Conservation (phyloP, 2,329 filamentous ascomycete species). For the Pseudocercospora macadamiae region DNA sequence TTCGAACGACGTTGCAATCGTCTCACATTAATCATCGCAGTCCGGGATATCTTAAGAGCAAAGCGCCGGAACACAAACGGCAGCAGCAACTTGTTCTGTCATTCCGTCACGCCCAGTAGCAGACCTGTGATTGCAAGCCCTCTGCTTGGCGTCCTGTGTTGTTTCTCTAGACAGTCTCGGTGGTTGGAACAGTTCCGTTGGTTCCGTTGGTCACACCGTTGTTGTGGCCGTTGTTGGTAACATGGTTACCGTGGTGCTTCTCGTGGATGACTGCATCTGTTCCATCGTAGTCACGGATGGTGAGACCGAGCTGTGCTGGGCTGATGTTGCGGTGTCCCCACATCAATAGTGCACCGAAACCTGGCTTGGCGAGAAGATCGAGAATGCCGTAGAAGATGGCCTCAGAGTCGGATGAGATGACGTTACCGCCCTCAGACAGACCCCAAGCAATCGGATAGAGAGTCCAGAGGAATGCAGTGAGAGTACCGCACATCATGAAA, state of each 20-base stretch:
- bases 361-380: slow-evolving; percentile 66
- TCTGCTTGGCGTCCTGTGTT: no score
- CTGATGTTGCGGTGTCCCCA: slow-evolving; percentile 66
- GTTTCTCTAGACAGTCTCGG: not conserved
- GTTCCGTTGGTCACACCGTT: slow-evolving; percentile 29
- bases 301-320: slow-evolving; percentile 58
- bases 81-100: not conserved
- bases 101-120: no score
- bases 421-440: slow-evolving; percentile 64
- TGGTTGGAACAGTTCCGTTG: slow-evolving; percentile 27
- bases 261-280: slow-evolving; percentile 39
- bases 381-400: slow-evolving; percentile 70
- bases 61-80: not conserved
- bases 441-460: slow-evolving; percentile 68
- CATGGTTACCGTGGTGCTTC: slow-evolving; percentile 35
- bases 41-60: slow-evolving; percentile 5
- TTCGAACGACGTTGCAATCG: not conserved
- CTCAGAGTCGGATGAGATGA: slow-evolving; percentile 68
- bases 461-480: slow-evolving; percentile 65
- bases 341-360: slow-evolving; percentile 64
- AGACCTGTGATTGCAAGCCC: no score
- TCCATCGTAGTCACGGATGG: slow-evolving; percentile 52
- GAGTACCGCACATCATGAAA: slow-evolving; percentile 60
- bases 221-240: slow-evolving; percentile 9
- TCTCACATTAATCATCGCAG: slow-evolving; percentile 8